Percentiles rank a stretch among this genome's conserved stretches.
These are phyloP conservation scores for Aspergillus sp. DNA, from an alignment of 2,329 filamentous ascomycete species.

Conservation along the genomic window DNA sequence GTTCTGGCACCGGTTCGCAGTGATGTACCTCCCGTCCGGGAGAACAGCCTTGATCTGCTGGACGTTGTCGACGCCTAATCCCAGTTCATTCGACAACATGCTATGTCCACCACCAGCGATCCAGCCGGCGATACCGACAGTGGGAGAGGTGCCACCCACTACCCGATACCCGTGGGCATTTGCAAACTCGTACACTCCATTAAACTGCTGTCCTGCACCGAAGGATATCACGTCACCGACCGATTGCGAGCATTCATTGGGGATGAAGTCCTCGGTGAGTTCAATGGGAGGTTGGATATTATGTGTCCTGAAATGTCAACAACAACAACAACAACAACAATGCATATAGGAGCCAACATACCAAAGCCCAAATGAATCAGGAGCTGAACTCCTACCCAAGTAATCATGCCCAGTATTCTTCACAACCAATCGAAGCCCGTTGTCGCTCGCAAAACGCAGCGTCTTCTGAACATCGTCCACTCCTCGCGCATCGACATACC, in stretches of 20 bases:
- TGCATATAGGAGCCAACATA: not conserved
- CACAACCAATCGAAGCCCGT: constrained; percentile 5
- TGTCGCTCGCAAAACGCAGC: constrained; percentile 2
- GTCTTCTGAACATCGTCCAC: constrained; percentile 10
- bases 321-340: not conserved
- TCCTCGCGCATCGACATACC: constrained; percentile 9
- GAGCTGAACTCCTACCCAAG: constrained; percentile 7
- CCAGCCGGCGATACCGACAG: constrained; percentile 11
- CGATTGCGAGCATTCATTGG: constrained; percentile 1
- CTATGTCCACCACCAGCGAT: constrained; percentile 11
- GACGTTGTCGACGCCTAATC: constrained; percentile 16
- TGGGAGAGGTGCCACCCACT: constrained; percentile 4
- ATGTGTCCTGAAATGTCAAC: constrained; percentile 4
- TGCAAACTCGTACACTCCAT: constrained; percentile 8
- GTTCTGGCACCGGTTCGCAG: constrained; percentile 17
- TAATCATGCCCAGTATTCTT: constrained; percentile 16
- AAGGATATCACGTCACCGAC: constrained; percentile 7
- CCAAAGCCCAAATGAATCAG: constrained; percentile 10
- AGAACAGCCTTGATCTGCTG: constrained; percentile 17
- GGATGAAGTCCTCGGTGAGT: not conserved
- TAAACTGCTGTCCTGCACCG: constrained; percentile 12
- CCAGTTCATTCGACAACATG: constrained; percentile 10
- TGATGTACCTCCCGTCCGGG: constrained; percentile 17
- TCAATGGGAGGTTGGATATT: constrained; percentile 10
- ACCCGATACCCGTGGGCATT: constrained; percentile 7